Base-by-base conservation (phyloP, 148 eudicot species). In the Oxyria digyna region DNA sequence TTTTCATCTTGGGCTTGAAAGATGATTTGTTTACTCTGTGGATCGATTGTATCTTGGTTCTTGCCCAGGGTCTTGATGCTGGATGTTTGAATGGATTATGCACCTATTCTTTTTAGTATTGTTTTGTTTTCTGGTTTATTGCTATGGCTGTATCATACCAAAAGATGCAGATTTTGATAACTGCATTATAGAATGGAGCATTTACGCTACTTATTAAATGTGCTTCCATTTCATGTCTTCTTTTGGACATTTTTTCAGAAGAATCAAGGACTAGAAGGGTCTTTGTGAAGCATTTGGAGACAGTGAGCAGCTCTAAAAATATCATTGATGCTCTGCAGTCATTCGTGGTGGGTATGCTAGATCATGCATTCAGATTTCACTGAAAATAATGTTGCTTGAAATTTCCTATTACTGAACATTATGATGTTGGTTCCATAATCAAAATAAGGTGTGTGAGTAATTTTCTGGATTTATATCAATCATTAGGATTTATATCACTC, bases 281-380 rank as follows among this genome's bases (percentile, higher is more conserved):
- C 20, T 57, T 82, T 13, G 78, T 82, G 31, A 75, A 76, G 46
- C 85, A 82, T 49, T 74, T 82, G 38, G 82, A 79, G 37, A 82
- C 85, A 41, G 78, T 82, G 49, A 45, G 27, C 63, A 76, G 71
- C 64, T 74, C 85, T 27, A 46, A 79, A 42, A 80, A 68, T 37
- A 65, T 72, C 27, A 27, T 76, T 72, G 73, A 69, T 43, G 67
- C 74, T 69, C 14, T 82, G 76, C 77, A 76, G 42, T 76, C 82
- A 33, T 76, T 71, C 76, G 82, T 76, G 80, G 82, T 78, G 55
- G 70, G 82, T 81, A 17, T 14, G 6, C n/a, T 26, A 23, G 31
- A 24, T 69, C 40, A 31, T 45, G 35, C 55, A 50, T 70, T 18
- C 10, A 42, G 31, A 17, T 17, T 29, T 45, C 24, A 4, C 38